phyloP scores from a whole-genome alignment of 148 eudicot species.

The Spergularia marina region DNA sequence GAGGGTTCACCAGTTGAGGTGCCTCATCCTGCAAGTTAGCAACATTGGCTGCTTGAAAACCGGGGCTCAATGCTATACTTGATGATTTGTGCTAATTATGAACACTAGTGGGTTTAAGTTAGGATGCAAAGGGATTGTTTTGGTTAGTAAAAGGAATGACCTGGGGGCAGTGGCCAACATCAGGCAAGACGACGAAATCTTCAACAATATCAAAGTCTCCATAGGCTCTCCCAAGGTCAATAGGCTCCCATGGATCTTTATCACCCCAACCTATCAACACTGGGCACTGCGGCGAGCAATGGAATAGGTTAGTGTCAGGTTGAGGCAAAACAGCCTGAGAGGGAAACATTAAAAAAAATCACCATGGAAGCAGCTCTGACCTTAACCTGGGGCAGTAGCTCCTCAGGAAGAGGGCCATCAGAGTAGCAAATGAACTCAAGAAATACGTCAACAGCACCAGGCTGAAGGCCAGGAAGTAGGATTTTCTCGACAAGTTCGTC shows the following conservation, averaged over 20 bases:
- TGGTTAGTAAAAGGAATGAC: conserved; percentile 36
- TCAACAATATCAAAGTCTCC: conserved; percentile 65
- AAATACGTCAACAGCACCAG: conserved; percentile 96
- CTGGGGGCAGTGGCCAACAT: conserved; percentile 99
- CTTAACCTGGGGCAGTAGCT: conserved; percentile 90
- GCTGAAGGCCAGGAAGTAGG: conserved; percentile 90
- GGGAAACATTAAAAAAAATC: not conserved
- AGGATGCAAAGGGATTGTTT: conserved; percentile 1
- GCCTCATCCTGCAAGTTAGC: conserved; percentile 74
- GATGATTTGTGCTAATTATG: no score
- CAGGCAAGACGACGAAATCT: conserved; percentile 79
- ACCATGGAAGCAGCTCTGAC: conserved; percentile 27
- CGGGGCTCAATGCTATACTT: no score
- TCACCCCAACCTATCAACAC: conserved; percentile 98
- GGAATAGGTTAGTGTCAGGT: not conserved
- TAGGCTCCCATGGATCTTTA: conserved; percentile 99
- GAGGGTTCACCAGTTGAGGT: conserved; percentile 81
- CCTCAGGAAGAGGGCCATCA: conserved; percentile 94
- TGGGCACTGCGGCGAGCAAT: conserved; percentile 59
- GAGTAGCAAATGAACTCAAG: conserved; percentile 98
- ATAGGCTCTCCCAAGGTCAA: conserved; percentile 82
- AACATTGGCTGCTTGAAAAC: not conserved
- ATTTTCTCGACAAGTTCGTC: conserved; percentile 82
- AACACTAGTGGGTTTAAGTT: not conserved
- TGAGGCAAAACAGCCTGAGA: not conserved